Evolutionary conservation across 495 filamentous ascomycete species (phyloP), one percentile per base, ranked within the genome.

Genomic region (Bacidia rubella): DNA sequence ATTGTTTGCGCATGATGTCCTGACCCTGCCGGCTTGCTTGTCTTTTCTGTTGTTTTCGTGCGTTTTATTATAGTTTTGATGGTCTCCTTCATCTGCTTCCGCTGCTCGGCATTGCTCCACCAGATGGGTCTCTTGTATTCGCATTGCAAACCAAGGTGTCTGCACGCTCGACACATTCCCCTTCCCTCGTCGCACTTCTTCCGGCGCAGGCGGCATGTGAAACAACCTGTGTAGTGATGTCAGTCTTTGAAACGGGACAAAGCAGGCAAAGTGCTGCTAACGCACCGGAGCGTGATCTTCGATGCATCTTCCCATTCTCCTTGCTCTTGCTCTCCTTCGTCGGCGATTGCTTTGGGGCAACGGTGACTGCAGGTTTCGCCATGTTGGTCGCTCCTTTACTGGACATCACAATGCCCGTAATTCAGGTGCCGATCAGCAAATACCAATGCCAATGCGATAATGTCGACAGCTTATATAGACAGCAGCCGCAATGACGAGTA

Each of bases 171-270:
- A 72, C 92, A 98, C 56, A 79, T 72, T 35, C 87, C 85, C 60
- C 85, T 85, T 50, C 81, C 83, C 68, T 98, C 92, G 64, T 98
- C 90, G 70, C 92, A 97, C 79, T 98, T 98, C 78, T 98, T 96
- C 60, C 92, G 70, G 63, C 92, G 81, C 56, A 98, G 68, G 61
- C 92, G 83, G 73, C 92, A 98, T 51, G 90, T 97, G 68, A 90
- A 98, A 77, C 92, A 98, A 47, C 92, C 92, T 97, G 66, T 26
- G 54, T 47, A 56, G 38, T 24, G 42, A 39, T 23, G 10, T 58
- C 15, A 58, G 56, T 42, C 3, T 50, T 29, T 21, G 11, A 24
- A n/a, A 11, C 7, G 15, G 21, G 27, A 1, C 29, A 0, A 17
- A 15, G 11, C 12, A 20, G 20, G 9, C 23, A 11, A 22, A 27